Evolutionary conservation across 2,329 filamentous ascomycete species (phyloP), one percentile per base, ranked within the genome.

Genomic region (Clonostachys sp.): DNA sequence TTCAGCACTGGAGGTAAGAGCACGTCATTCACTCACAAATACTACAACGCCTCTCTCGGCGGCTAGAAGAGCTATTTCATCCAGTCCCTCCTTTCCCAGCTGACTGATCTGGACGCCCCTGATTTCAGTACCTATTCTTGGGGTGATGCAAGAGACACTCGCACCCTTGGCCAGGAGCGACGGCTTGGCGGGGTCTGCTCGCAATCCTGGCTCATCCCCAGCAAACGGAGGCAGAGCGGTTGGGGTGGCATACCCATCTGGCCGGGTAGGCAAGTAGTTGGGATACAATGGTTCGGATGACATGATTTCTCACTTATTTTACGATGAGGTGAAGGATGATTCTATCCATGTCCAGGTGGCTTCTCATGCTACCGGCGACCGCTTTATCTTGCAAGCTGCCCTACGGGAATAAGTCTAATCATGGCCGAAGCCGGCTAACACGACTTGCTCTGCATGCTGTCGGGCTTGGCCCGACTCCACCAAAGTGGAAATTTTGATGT

Each of bases 1-100:
- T 41, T 13, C 12, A 17, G 16, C 2, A 1, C 10, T 2, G 42
- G 13, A 30, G 18, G 10, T n/a, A 1, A 50, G 2, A 13, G 7
- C 8, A 30, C 10, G 20, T 7, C 24, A 44, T 24, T 30, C 34
- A 44, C 57, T 49, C 24, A 64, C 60, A 49, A 62, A 63, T n/a
- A 63, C 60, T 0, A 64, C 46, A 4, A 62, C 61, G 6, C 61
- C 61, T 9, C 61, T 50, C 33, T 63, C 59, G 1, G 61, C 61
- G 18, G 61, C 60, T 2, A 64, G 30, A 5, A 64, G 39, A 14
- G 61, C 61, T 3, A 64, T 34, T 33, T 63, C 61, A 43, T 64
- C 57, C 1, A 64, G 52, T 2, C 58, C 61, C 2, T 51, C 53
- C 7, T 24, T 45, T 9, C 52, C 49, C 12, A 64, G 41, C 16